Conservation (phyloP, 2,329 filamentous ascomycete genomes). For the Diaporthe sp. region DNA sequence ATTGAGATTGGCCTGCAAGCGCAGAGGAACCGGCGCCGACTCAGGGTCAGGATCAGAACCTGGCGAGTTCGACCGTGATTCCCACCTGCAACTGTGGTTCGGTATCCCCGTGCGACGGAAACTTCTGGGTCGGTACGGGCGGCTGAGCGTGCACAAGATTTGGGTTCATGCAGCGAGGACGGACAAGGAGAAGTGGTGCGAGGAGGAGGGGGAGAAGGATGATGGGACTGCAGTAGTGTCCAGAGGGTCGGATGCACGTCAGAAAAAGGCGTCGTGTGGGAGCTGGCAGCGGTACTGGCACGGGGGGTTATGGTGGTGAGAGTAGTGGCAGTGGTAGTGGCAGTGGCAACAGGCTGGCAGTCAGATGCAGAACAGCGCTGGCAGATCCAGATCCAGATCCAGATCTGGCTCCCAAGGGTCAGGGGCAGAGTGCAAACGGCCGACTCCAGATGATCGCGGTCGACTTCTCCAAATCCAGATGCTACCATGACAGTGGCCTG, state of each 20-base stretch:
- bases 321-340: not conserved
- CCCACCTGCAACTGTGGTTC: constrained; percentile 14
- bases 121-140: constrained; percentile 16
- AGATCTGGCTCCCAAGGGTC: constrained; percentile 25
- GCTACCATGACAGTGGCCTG: constrained; percentile 31
- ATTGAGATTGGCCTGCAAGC: constrained; percentile 37
- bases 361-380: constrained; percentile 8
- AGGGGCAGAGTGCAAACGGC: constrained; percentile 32
- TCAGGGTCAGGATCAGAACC: constrained; percentile 17
- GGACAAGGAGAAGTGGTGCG: not conserved
- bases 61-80: constrained; percentile 21
- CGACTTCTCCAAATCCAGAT: constrained; percentile 26
- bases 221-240: constrained; percentile 26
- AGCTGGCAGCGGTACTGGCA: not conserved
- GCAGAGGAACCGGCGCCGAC: constrained; percentile 27
- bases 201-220: not conserved
- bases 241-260: constrained; percentile 31
- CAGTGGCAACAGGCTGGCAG: not conserved
- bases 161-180: not conserved
- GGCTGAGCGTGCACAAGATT: constrained; percentile 11
- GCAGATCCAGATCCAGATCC: constrained; percentile 25
- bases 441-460: constrained; percentile 23
- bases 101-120: constrained; percentile 12
- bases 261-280: constrained; percentile 22
- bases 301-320: not conserved